These are phyloP conservation scores for Eucalyptus melliodora DNA, from an alignment of 345 rosid genomes.

Conservation along the genomic window DNA sequence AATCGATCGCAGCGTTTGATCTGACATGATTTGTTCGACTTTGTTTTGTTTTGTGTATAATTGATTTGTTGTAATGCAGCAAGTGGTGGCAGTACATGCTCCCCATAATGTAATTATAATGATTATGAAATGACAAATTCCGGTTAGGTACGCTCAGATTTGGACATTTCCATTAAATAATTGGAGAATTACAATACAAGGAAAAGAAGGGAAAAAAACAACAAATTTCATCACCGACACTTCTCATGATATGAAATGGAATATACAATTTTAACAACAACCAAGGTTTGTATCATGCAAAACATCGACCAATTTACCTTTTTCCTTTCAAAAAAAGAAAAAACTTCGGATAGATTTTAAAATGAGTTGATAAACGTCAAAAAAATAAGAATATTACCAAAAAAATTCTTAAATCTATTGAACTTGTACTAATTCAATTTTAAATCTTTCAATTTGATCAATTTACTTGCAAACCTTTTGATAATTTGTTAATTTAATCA, in stretches of 20 bases:
- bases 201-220: not conserved
- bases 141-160: not conserved
- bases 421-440: no score
- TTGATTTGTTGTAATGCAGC: not conserved
- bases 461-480: no score
- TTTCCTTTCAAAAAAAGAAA: not conserved
- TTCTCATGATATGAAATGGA: not conserved
- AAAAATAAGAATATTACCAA: rapidly evolving
- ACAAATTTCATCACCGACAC: not conserved
- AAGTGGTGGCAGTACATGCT: not conserved
- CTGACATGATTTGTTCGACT: not conserved
- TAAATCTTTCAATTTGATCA: no score
- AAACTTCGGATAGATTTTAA: not conserved
- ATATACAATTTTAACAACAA: not conserved
- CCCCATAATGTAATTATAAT: not conserved
- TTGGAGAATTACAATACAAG: not conserved
- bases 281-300: not conserved
- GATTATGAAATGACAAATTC: not conserved
- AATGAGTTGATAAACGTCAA: no score
- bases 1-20: not conserved
- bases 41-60: not conserved
- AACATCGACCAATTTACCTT: not conserved
- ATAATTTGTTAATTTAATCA: no score
- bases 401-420: no score
- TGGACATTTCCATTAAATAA: not conserved